Evolutionary conservation across 2,329 filamentous ascomycete genomes (phyloP).

Genomic region (Exophiala spinifera): DNA sequence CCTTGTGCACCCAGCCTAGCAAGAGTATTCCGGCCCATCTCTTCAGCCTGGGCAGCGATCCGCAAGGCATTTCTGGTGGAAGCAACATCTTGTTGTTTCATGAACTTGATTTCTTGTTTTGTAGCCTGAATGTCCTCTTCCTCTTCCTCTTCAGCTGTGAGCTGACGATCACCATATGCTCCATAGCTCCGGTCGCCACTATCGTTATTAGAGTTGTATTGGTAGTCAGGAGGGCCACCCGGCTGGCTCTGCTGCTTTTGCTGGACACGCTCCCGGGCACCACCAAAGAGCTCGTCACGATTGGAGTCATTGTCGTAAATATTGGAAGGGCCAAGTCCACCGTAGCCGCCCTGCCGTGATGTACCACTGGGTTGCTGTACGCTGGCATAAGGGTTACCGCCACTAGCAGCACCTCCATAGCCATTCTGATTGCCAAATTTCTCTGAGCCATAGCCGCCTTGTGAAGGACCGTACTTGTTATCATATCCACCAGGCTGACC

Average conservation of each 20-base stretch:
- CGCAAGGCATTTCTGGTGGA: conserved; percentile 67
- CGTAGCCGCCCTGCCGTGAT: conserved; percentile 52
- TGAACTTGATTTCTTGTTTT: conserved; percentile 69
- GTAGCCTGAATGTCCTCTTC: conserved; percentile 69
- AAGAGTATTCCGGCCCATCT: conserved; percentile 68
- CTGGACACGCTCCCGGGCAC: conserved; percentile 51
- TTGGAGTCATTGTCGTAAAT: conserved; percentile 55
- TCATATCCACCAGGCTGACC: conserved; percentile 29
- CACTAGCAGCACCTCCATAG: conserved; percentile 43
- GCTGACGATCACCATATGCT: conserved; percentile 65
- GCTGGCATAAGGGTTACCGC: conserved; percentile 37
- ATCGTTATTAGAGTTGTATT: conserved; percentile 32
- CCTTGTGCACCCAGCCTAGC: conserved; percentile 73
- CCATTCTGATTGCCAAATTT: conserved; percentile 49
- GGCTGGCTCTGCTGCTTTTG: conserved; percentile 39
- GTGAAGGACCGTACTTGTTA: conserved; percentile 23
- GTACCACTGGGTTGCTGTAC: conserved; percentile 36
- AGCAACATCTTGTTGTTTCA: conserved; percentile 75
- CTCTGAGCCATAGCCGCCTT: conserved; percentile 39
- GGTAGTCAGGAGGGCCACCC: conserved; percentile 34
- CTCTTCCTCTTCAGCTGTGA: conserved; percentile 78
- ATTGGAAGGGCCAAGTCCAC: conserved; percentile 51
- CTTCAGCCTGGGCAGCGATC: conserved; percentile 65
- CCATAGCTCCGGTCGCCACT: conserved; percentile 43
- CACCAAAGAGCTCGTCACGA: conserved; percentile 58